Base-by-base conservation (phyloP, 2,329 filamentous ascomycete species). In the Fonsecaea erecta region DNA sequence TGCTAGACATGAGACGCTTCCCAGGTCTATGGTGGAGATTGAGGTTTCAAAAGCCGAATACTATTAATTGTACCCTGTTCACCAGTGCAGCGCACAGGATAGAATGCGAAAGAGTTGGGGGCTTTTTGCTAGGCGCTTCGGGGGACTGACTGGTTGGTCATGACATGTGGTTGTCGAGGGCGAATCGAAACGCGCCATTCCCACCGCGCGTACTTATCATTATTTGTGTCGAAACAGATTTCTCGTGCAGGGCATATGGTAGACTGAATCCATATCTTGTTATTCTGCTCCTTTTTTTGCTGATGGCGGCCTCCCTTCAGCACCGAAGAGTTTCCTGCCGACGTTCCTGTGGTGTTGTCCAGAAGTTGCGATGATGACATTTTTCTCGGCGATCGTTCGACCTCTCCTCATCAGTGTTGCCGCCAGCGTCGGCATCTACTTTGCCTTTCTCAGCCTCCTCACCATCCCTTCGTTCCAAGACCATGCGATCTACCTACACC, bases 401-500 rank as follows among this genome's bases (percentile, higher is more conserved):
- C 58, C 53, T 14, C 32, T 65, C 30, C n/a, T 37, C 32, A 62
- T 59, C 48, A 55, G 40, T 14, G 11, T 52, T 9, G n/a, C 46
- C 3, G 48, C 59, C 21, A 7, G 59, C 26, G 68, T 75, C 24
- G 75, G 73, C 3, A 55, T 81, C 21, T 84, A 84, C 66, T 73
- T 78, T n/a, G 72, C 70, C 12, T 77, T 84, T 37, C 74, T 85
- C 1, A 77, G 77, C 1, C 75, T 84, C 2, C 77, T 85, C 48
- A 81, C 80, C 0, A 76, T 71, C 0, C 58, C 80, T 9, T 77
- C 71, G 21, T 75, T 86, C 35, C 85, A 88, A 74, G 77, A 79
- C 18, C 83, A 88, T 68, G 82, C 81, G 30, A 82, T 87, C 26
- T 87, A 87, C 70, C 78, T 88, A 1, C 80, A 88, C 69, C 75